A percentile compares a stretch with the other conserved stretches of the same genome.
Conservation (phyloP, 129 eudicot genomes). For the Artemisia tridentata region DNA sequence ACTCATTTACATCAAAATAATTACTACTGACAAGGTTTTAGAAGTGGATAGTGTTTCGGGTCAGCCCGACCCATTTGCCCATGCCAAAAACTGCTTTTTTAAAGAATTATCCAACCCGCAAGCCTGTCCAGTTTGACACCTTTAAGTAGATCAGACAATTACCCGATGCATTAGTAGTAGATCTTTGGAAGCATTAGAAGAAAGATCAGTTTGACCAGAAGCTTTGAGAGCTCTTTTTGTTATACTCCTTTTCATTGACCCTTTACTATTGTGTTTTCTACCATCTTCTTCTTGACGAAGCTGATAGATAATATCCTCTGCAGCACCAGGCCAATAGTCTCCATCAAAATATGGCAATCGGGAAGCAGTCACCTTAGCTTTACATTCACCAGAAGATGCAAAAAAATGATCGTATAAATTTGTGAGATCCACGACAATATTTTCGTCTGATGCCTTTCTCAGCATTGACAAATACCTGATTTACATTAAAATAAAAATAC, state of each 20-base stretch:
- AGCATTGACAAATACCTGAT: slow-evolving; percentile 89
- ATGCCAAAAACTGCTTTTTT: no score
- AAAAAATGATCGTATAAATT: slow-evolving; percentile 92
- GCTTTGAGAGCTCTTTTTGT: slow-evolving; percentile 85
- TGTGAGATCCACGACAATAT: slow-evolving; percentile 78
- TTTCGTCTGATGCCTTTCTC: slow-evolving; percentile 82
- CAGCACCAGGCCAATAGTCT: slow-evolving; percentile 99
- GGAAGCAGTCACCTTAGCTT: slow-evolving; percentile 92
- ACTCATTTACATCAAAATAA: no score
- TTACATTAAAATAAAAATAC: background rate
- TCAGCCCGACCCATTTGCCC: no score
- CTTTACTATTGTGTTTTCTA: slow-evolving; percentile 73
- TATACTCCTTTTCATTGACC: slow-evolving; percentile 58
- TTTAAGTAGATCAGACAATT: slow-evolving; percentile 11
- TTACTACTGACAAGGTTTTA: no score
- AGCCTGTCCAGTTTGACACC: no score
- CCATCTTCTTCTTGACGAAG: slow-evolving; percentile 90
- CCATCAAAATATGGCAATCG: slow-evolving; percentile 98
- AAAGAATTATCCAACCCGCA: no score
- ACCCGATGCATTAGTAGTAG: slow-evolving; percentile 87
- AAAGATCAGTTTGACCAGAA: slow-evolving; percentile 87
- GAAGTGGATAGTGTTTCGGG: no score
- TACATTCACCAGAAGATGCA: slow-evolving; percentile 76
- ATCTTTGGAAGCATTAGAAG: slow-evolving; percentile 94
- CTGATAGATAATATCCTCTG: slow-evolving; percentile 86